A percentile compares a stretch with the other conserved stretches of the same genome.
Conservation (phyloP, 805 yeast species). For the Barnettozyma populi region DNA sequence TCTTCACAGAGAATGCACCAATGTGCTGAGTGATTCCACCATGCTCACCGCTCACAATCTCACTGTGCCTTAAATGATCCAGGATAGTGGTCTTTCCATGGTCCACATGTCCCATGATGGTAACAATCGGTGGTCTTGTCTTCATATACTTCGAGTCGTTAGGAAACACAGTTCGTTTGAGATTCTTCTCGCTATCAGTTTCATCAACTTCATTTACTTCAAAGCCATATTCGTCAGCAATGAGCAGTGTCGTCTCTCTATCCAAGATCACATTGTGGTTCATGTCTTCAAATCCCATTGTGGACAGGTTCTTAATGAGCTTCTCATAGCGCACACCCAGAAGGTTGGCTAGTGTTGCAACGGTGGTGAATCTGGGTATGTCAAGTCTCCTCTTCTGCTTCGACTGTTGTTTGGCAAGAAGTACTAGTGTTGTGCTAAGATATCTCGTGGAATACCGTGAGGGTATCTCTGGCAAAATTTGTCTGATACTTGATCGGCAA, state of each 20-base stretch:
- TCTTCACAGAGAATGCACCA: conserved; percentile 89
- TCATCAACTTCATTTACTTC: conserved; percentile 35
- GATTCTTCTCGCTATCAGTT: conserved; percentile 32
- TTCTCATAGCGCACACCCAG: conserved; percentile 59
- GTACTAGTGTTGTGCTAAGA: neutral
- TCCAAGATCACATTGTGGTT: conserved; percentile 75
- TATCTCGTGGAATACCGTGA: neutral
- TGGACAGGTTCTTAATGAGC: conserved; percentile 51
- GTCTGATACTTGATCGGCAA: neutral
- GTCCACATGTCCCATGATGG: conserved; percentile 98
- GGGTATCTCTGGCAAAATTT: neutral
- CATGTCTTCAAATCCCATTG: conserved; percentile 68
- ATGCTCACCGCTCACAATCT: conserved; percentile 77
- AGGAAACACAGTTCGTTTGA: conserved; percentile 48
- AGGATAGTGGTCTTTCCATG: conserved; percentile 96
- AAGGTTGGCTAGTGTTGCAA: conserved; percentile 71
- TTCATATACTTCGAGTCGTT: conserved; percentile 42
- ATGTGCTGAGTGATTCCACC: conserved; percentile 98
- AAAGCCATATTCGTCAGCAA: conserved; percentile 86
- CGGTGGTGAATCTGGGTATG: conserved; percentile 74
- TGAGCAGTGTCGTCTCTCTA: conserved; percentile 75
- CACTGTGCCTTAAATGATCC: conserved; percentile 79
- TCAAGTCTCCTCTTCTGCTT: conserved; percentile 20
- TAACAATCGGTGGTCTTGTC: conserved; percentile 87
- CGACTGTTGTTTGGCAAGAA: conserved; percentile 2